These are phyloP conservation scores for Coniochaeta sp. DNA, from an alignment of 2,329 filamentous ascomycete species.

Conservation along the genomic window DNA sequence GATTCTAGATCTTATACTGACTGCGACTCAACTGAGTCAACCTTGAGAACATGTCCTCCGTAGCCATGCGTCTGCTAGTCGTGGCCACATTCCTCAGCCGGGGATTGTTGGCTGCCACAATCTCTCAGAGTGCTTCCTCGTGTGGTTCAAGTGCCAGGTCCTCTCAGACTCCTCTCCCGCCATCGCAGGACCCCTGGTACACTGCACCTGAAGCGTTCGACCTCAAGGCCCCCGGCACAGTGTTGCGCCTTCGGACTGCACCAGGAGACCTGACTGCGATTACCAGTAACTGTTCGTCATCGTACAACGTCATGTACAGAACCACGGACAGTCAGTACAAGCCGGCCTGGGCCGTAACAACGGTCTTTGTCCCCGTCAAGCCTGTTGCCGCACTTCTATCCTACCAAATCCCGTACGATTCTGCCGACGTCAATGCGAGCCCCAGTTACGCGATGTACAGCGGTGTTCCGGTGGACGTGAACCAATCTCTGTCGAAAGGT, in stretches of 20 bases:
- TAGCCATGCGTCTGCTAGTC: neutral
- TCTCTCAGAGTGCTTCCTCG: neutral
- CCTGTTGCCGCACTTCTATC: slow-evolving; percentile 25
- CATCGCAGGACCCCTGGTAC: slow-evolving; percentile 25
- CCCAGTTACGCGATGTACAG: slow-evolving; percentile 26
- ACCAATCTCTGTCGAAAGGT: slow-evolving; percentile 26
- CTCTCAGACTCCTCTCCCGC: slow-evolving; percentile 11
- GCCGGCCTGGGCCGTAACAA: slow-evolving; percentile 31
- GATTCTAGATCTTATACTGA: neutral
- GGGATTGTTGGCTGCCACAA: neutral
- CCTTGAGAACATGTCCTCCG: neutral
- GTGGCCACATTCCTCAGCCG: neutral
- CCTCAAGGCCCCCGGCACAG: slow-evolving; percentile 15
- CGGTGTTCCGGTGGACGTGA: slow-evolving; percentile 18
- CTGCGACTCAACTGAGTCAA: neutral
- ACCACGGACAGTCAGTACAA: slow-evolving; percentile 25
- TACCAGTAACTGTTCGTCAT: slow-evolving; percentile 11
- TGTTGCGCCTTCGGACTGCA: slow-evolving; percentile 20
- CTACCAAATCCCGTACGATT: slow-evolving; percentile 33
- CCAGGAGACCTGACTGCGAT: slow-evolving; percentile 17
- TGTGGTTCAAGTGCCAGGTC: neutral
- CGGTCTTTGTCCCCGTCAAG: slow-evolving; percentile 21
- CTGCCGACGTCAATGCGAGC: slow-evolving; percentile 27
- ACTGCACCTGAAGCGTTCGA: slow-evolving; percentile 20
- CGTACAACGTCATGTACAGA: slow-evolving; percentile 29